Evolutionary conservation across 148 eudicot genomes (phyloP), one percentile per base, ranked within the genome.

Genomic region (Rhododendron ovatum): DNA sequence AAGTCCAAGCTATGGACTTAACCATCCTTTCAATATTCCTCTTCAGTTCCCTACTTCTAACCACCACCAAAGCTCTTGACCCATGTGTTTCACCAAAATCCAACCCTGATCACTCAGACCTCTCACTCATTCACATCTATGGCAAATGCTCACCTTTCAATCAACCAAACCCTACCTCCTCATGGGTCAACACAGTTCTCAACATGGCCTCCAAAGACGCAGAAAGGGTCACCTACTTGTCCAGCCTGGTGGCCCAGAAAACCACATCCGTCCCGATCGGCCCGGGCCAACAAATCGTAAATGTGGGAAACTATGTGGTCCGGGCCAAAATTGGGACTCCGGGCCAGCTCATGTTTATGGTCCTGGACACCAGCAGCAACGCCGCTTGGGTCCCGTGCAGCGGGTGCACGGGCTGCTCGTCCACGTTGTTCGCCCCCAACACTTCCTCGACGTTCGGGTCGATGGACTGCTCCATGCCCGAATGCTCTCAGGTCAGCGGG

Each of bases 321-420:
- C 96, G 92, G 50, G 95, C 88, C 82, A 91, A 90, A 22, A 84
- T 96, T 1, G 99, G 99, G 8, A 90, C 94, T 9, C 99, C 99
- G 57, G 94, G 87, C n/a, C 99, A 96, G 67, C 92, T 85, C 82
- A 89, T 96, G 95, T 93, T 90, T 89, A 95, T 96, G 99, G 99
- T 95, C 82, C 37, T 96, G 33, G 99, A 96, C 89, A 93, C 96
- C 1, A 93, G 98, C 87, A 87, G 87, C 4, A 94, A 95, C 35
- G 82, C 88, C 4, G 92, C 96, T 24, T 96, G 98, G 98, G 89
- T 92, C 61, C 99, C 99, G 4, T 95, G 98, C 83, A 87, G 87
- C 3, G 98, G 94, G 12, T 95, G 98, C 86, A 86, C 85, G 13
- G 94, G 94, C 3, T 94, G 97, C 89, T 86, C 93, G 20, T 87